A percentile compares a stretch with the other conserved stretches of the same genome.
phyloP scores from a whole-genome alignment of 129 eudicot genomes.

The Arctium minus region DNA sequence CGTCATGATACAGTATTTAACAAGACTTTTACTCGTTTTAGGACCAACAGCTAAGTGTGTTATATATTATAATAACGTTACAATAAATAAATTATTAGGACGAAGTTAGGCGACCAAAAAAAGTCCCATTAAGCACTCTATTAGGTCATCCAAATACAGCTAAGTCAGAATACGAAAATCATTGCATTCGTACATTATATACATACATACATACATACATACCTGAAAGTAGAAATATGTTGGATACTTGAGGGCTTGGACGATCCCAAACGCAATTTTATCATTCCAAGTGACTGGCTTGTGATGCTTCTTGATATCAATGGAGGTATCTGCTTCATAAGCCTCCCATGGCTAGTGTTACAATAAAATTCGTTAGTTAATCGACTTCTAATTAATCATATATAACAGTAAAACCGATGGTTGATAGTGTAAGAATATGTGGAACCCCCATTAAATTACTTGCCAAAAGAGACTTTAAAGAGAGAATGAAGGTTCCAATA shows the following conservation, averaged over 20 bases:
- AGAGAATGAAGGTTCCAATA: too few relatives aligned
- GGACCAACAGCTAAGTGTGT: too few relatives aligned
- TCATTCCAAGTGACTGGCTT: slow-evolving; percentile 44
- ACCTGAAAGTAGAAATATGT: slow-evolving; percentile 57
- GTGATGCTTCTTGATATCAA: slow-evolving; percentile 69
- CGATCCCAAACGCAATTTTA: slow-evolving; percentile 56
- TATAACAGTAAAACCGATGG: background rate
- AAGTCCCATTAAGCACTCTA: too few relatives aligned
- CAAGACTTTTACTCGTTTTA: too few relatives aligned
- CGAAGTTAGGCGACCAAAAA: too few relatives aligned
- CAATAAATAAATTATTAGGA: too few relatives aligned
- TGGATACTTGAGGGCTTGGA: slow-evolving; percentile 55
- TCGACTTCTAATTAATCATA: background rate
- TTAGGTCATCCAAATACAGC: too few relatives aligned
- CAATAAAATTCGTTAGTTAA: background rate
- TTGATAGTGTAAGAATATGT: background rate
- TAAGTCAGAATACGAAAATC: background rate
- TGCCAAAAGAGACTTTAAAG: background rate
- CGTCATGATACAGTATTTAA: too few relatives aligned
- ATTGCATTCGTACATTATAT: too few relatives aligned
- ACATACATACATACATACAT: background rate
- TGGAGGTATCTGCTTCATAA: slow-evolving; percentile 47
- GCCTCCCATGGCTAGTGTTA: slow-evolving; percentile 64
- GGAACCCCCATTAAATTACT: background rate
- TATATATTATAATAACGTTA: too few relatives aligned